These are phyloP conservation scores for Claviceps digitariae DNA, from an alignment of 2,329 filamentous ascomycete genomes.

Conservation along the genomic window DNA sequence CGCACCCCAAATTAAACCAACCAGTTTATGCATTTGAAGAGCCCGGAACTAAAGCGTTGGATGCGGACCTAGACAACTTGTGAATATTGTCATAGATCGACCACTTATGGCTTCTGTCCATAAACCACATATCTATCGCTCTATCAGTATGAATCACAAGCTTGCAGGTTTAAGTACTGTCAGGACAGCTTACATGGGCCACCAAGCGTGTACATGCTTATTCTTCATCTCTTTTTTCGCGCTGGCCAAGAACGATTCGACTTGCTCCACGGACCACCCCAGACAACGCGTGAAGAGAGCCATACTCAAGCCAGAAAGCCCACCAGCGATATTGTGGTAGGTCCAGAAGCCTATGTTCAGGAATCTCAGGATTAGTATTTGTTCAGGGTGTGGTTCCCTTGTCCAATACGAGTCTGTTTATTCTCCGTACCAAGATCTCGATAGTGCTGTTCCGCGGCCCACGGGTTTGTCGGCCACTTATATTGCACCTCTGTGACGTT, in stretches of 20 bases:
- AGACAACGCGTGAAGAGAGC: constrained; percentile 23
- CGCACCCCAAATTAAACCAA: too few relatives aligned
- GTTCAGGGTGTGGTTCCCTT: not conserved
- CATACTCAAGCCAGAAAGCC: constrained; percentile 23
- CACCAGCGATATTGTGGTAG: constrained; percentile 19
- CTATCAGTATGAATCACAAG: not conserved
- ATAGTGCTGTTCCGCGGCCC: constrained; percentile 35
- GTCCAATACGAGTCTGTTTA: not conserved
- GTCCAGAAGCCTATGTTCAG: constrained; percentile 20
- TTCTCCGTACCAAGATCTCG: constrained; percentile 33
- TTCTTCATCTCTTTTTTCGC: constrained; percentile 22
- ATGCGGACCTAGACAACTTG: not conserved
- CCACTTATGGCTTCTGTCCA: not conserved
- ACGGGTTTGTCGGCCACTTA: constrained; percentile 36
- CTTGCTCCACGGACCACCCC: constrained; percentile 21
- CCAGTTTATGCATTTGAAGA: not conserved
- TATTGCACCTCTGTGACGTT: constrained; percentile 34
- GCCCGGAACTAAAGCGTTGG: not conserved
- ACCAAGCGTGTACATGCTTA: constrained; percentile 22
- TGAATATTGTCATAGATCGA: not conserved
- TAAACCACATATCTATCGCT: not conserved
- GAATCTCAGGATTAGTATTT: not conserved
- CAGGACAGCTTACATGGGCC: constrained; percentile 21
- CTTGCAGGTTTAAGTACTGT: not conserved
- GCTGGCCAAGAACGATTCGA: constrained; percentile 19